Evolutionary conservation across 805 yeast species (phyloP), one percentile per base, ranked within the genome.

Genomic region (Tetrapisispora namnaoensis): DNA sequence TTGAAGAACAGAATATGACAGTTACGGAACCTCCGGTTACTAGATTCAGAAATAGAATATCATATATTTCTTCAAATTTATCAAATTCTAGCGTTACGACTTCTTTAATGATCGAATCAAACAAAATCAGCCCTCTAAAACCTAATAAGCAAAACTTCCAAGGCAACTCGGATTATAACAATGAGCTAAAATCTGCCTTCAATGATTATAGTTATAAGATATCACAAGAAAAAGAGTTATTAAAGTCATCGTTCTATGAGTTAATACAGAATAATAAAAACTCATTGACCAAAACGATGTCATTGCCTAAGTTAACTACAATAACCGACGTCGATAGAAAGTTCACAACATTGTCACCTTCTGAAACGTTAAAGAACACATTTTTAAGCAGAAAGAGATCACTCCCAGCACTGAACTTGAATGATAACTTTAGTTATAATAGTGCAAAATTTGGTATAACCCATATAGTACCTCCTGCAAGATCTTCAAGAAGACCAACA

Each of bases 401-500:
- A 2, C 14, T 40, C 27, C 43, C 43, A 7, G 8, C 13, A 10
- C 5, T 40, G 5, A 18, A 27, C n/a, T 3, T 7, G 4, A 40
- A n/a, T 9, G n/a, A 17, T 7, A 27, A 27, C 4, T 3, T 22
- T 11, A 16, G 3, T 16, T 14, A 40, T n/a, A 34, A 40, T 17
- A 40, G 9, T 27, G 24, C 43, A 14, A 27, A 27, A 40, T 17
- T 27, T 9, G 16, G 17, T n/a, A 3, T n/a, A n/a, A n/a, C 21
- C 3, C 21, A 40, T n/a, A 34, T 44, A 1, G 35, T 13, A 27
- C 47, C 47, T 3, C 47, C 47, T 20, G 20, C 22, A 21, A 45
- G 47, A 17, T 45, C 47, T 5, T 30, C 41, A 4, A 21, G 36
- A 27, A 45, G 47, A 38, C 47, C 47, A 6, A 6, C 20, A n/a